Percentiles rank a stretch among this genome's conserved stretches.
These are phyloP conservation scores for Penicillium sp. DNA, from an alignment of 2,329 filamentous ascomycete genomes.

Conservation along the genomic window DNA sequence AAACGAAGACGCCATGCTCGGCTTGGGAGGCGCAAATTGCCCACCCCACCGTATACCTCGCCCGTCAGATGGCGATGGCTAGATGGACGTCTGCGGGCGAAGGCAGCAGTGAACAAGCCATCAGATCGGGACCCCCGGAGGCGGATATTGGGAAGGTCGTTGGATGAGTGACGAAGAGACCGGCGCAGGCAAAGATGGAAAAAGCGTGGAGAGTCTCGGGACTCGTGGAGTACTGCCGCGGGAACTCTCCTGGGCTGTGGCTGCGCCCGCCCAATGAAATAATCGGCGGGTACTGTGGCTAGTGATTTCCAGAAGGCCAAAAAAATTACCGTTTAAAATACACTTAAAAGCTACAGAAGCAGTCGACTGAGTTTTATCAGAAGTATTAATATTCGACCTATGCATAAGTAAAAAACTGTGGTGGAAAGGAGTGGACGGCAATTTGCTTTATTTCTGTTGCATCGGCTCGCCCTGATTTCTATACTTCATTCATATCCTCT, in stretches of 20 bases:
- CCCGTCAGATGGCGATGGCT: constrained; percentile 61
- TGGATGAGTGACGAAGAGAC: background rate
- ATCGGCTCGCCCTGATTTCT: background rate
- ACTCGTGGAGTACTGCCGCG: constrained; percentile 19
- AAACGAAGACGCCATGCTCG: constrained; percentile 48
- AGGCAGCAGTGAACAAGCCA: constrained; percentile 57
- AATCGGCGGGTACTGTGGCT: constrained; percentile 3
- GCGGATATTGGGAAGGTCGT: background rate
- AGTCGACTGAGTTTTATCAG: no score
- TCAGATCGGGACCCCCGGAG: constrained; percentile 36
- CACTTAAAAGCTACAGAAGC: no score
- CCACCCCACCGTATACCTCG: constrained; percentile 53
- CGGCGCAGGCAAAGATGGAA: constrained; percentile 13
- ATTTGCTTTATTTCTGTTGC: background rate
- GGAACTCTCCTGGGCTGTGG: constrained; percentile 12
- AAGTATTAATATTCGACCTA: background rate
- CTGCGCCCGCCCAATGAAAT: background rate
- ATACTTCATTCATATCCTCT: background rate
- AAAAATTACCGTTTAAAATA: background rate
- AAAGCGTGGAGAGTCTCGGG: constrained; percentile 8
- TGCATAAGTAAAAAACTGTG: background rate
- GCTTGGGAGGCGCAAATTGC: constrained; percentile 33
- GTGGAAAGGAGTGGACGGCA: no score
- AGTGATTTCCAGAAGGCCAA: background rate
- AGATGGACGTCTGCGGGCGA: constrained; percentile 50